Conservation (phyloP, 352 stramenopile genomes). For the Peronospora destructor region DNA sequence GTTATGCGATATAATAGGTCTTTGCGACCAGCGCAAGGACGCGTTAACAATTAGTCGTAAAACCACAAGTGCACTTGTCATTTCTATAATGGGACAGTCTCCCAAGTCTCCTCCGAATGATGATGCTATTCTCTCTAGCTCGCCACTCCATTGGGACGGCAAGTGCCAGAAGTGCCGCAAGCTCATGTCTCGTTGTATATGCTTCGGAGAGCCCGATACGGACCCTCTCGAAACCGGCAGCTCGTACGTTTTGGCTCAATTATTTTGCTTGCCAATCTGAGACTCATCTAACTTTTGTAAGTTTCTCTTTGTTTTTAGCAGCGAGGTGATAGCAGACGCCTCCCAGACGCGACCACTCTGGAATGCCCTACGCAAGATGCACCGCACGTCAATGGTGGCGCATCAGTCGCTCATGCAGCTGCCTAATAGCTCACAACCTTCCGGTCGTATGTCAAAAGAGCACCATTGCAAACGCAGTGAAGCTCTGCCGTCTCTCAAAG, state of each 20-base stretch:
- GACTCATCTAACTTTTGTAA: conserved; percentile 5
- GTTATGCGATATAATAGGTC: conserved; percentile 3
- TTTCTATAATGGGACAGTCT: conserved; percentile 14
- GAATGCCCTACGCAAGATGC: conserved; percentile 40
- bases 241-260: conserved; percentile 19
- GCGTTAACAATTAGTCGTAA: conserved; percentile 8
- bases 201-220: conserved; percentile 24
- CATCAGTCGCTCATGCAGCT: conserved; percentile 10
- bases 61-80: neutral
- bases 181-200: conserved; percentile 40
- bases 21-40: neutral
- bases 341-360: conserved; percentile 29
- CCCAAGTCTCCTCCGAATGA: neutral
- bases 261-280: neutral
- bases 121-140: conserved; percentile 8
- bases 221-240: conserved; percentile 8
- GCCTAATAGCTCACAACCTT: neutral
- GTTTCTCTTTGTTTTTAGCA: conserved; percentile 5
- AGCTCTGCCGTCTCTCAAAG: conserved; percentile 18
- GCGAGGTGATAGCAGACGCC: conserved; percentile 11
- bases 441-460: conserved; percentile 1
- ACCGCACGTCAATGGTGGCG: conserved; percentile 16
- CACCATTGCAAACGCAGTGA: conserved; percentile 19
- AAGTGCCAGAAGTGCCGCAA: conserved; percentile 35
- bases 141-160: conserved; percentile 30